Evolutionary conservation across 2,329 filamentous ascomycete genomes (phyloP).

Genomic region (Claviceps cyperi): DNA sequence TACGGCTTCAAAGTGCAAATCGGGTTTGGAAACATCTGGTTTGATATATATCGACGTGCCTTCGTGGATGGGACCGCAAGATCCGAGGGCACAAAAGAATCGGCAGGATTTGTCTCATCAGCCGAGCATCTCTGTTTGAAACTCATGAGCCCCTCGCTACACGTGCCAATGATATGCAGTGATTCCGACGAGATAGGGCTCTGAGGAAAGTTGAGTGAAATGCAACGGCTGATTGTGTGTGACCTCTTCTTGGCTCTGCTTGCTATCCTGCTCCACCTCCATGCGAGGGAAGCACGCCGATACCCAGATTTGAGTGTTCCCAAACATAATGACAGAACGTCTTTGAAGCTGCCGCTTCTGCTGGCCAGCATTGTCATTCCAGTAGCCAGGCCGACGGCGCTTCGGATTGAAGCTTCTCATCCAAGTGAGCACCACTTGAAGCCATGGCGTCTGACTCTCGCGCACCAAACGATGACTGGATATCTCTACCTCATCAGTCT

Average conservation of each 20-base stretch:
- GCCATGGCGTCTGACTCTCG: slow-evolving; percentile 51
- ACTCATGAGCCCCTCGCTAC: slow-evolving; percentile 25
- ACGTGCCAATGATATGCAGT: slow-evolving; percentile 13
- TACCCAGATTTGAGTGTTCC: background rate
- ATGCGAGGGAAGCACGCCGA: background rate
- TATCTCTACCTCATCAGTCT: slow-evolving; percentile 33
- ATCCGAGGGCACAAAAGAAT: slow-evolving; percentile 27
- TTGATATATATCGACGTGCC: background rate
- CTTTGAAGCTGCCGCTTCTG: slow-evolving; percentile 23
- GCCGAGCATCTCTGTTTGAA: slow-evolving; percentile 30
- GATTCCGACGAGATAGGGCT: slow-evolving; percentile 31
- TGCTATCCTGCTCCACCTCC: slow-evolving; percentile 8
- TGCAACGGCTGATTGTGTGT: slow-evolving; percentile 31
- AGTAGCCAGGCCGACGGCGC: slow-evolving; percentile 61
- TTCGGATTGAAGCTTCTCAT: slow-evolving; percentile 56
- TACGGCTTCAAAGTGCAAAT: slow-evolving; percentile 26
- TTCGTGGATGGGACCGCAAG: slow-evolving; percentile 16
- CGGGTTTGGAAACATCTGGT: slow-evolving; percentile 9
- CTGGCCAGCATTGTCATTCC: slow-evolving; percentile 44
- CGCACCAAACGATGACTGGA: slow-evolving; percentile 43
- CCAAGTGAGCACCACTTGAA: slow-evolving; percentile 38
- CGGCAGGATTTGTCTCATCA: slow-evolving; percentile 22
- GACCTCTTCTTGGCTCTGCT: slow-evolving; percentile 30
- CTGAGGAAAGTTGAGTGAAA: slow-evolving; percentile 19
- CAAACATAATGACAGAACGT: slow-evolving; percentile 13